Evolutionary conservation across 2,329 filamentous ascomycete genomes (phyloP), one percentile per base, ranked within the genome.

Genomic region (Apiospora rasikravindrae): DNA sequence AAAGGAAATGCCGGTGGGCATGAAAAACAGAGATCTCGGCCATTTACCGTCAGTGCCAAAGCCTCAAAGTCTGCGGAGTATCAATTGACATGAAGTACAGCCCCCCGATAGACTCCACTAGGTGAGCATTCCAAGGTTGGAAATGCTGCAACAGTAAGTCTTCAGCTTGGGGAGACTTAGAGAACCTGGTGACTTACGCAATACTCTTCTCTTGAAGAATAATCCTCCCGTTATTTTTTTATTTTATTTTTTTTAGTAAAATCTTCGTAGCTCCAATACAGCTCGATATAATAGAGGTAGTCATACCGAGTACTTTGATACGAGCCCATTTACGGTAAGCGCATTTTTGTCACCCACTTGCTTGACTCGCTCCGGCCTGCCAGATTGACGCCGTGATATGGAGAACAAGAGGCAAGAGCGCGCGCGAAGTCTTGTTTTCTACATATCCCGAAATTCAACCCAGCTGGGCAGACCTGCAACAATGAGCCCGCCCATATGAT

Each of bases 401-500:
- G 57, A 40, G 57, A 64, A 40, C 40, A 42, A 42, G 40, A 22
- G 22, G 16, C 53, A 37, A 61, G 29, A 64, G 57, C 57, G 57
- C 57, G 57, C 57, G 57, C 57, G 57, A 64, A 13, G 57, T 64
- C 57, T 64, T 64, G 57, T 64, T 64, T 40, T 8, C n/a, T n/a
- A n/a, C n/a, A n/a, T 64, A 64, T 64, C 14, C 57, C 57, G 47
- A 40, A 40, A 51, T 47, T 26, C 37, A n/a, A 51, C 19, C 68
- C 68, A 57, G 16, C 44, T 69, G 29, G 68, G 68, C 47, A 69
- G 47, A 57, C 47, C 16, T 69, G 68, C 68, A 69, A 53, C 29
- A 5, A 37, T n/a, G 29, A 33, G n/a, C 42, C 67, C 44, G 26
- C 13, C 8, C 49, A 69, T 26, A 8, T 26, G 13, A 19, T 33